Percentiles rank a stretch among this genome's conserved stretches.
Conservation (phyloP, 2,329 filamentous ascomycete genomes). For the Periconia sp. region DNA sequence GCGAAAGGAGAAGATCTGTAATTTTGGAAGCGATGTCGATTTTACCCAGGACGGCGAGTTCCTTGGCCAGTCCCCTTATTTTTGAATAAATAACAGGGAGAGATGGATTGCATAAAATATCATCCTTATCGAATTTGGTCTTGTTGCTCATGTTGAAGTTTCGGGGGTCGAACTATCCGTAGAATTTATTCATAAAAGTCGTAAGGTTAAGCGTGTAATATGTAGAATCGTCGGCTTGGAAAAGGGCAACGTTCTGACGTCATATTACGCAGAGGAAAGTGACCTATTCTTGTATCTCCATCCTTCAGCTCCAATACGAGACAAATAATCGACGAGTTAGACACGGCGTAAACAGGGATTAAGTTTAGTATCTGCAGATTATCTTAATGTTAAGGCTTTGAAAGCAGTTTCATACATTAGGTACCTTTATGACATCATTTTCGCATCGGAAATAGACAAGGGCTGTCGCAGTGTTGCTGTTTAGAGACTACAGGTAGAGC, state of each 20-base stretch:
- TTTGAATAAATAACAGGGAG: conserved; percentile 4
- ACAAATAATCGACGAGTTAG: conserved; percentile 4
- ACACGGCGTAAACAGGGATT: neutral
- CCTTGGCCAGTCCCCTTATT: conserved; percentile 4
- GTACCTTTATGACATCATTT: conserved; percentile 4
- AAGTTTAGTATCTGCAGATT: neutral
- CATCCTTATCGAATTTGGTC: conserved; percentile 4
- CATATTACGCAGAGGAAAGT: conserved; percentile 6
- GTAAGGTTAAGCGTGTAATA: conserved; percentile 5
- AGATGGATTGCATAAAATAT: conserved; percentile 4
- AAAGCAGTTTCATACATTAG: neutral
- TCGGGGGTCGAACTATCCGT: conserved; percentile 1
- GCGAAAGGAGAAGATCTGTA: conserved; percentile 5
- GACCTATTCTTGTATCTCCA: conserved; percentile 1
- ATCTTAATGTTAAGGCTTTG: neutral
- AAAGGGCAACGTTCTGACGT: conserved; percentile 6
- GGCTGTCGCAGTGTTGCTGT: too few relatives aligned
- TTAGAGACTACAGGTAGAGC: too few relatives aligned
- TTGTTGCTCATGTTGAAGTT: conserved; percentile 6
- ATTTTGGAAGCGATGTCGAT: conserved; percentile 7
- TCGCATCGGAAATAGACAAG: conserved; percentile 1
- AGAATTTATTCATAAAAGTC: neutral
- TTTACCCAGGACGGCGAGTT: conserved; percentile 6
- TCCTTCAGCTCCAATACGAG: conserved; percentile 3
- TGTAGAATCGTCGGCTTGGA: conserved; percentile 4